Evolutionary conservation across 148 eudicot genomes (phyloP), one percentile per base, ranked within the genome.

Genomic region (Cornus florida): DNA sequence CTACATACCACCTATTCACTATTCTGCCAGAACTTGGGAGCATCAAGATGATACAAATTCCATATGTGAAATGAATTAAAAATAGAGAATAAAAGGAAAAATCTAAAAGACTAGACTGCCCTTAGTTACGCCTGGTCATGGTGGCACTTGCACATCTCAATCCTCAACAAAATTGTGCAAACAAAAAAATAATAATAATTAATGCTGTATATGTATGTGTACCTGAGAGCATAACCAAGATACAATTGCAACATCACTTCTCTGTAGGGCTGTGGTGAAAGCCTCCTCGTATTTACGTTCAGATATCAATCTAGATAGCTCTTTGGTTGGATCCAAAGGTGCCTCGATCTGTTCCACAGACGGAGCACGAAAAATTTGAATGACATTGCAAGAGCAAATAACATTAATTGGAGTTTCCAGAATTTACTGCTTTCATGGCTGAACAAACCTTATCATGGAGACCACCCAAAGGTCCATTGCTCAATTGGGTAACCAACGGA

Each of bases 181-280:
- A 48, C 13, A 39, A 39, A 7, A 39, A 39, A 39, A 39, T 4
- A 39, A 39, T 24, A 31, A 78, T 24, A 0, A 28, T 28, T 28
- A 16, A 5, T 72, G 65, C 14, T 10, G 41, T 11, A 35, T 32
- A 60, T 67, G 62, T 75, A 46, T 28, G 28, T 28, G 1, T 91
- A 94, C 99, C 99, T 97, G 98, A 75, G 94, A 90, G 82, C 99
- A 94, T 84, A 97, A 84, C 98, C 99, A 96, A 35, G 99, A 92
- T 38, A 96, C 99, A 24, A 94, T 94, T 46, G 80, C 80, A 75
- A 96, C 98, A 73, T 96, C 98, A 86, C 97, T 96, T 80, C 95
- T 94, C 76, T 96, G 98, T 80, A 96, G 82, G n/a, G 99, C 99
- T 59, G 88, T 80, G 68, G 93, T 94, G 83, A 96, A 96, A 68